These are phyloP conservation scores for Neobulgaria alba DNA, from an alignment of 2,329 filamentous ascomycete species.

Conservation along the genomic window DNA sequence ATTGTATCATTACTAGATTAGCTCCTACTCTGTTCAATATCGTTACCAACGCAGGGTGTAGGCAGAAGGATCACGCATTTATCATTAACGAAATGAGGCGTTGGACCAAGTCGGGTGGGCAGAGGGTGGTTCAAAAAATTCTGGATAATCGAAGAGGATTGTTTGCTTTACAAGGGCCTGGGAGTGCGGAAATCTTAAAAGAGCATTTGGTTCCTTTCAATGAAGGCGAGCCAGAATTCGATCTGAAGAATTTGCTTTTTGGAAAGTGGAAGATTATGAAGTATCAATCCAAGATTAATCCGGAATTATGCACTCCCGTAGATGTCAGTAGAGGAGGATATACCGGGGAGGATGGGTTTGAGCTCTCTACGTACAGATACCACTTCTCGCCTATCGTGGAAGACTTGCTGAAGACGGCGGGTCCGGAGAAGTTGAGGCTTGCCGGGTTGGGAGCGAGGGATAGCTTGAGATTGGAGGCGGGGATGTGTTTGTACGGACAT, in stretches of 20 bases:
- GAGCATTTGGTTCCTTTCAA: neutral
- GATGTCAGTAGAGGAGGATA: slow-evolving; percentile 87
- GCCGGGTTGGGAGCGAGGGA: slow-evolving; percentile 88
- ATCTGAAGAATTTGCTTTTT: slow-evolving; percentile 69
- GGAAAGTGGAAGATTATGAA: slow-evolving; percentile 62
- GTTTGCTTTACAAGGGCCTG: slow-evolving; percentile 82
- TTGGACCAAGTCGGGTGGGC: slow-evolving; percentile 46
- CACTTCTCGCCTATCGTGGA: slow-evolving; percentile 60
- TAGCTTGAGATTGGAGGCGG: slow-evolving; percentile 86
- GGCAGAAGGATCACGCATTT: slow-evolving; percentile 79
- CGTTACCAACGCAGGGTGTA: slow-evolving; percentile 89
- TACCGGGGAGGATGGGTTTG: slow-evolving; percentile 96
- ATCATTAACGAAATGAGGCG: slow-evolving; percentile 59
- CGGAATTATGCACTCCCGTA: slow-evolving; percentile 40
- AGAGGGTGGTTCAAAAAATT: slow-evolving; percentile 58
- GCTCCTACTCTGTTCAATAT: slow-evolving; percentile 72
- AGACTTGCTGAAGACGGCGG: slow-evolving; percentile 43
- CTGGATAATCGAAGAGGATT: slow-evolving; percentile 68
- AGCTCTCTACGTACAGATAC: slow-evolving; percentile 72
- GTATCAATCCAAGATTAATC: slow-evolving; percentile 51
- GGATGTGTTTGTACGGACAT: slow-evolving; percentile 99
- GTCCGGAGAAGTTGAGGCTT: slow-evolving; percentile 56
- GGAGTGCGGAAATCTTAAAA: slow-evolving; percentile 42
- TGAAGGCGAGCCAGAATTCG: slow-evolving; percentile 26
- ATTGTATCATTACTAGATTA: slow-evolving; percentile 83